Conservation (phyloP, 306 rosid species). For the Dalbergia cochinchinensis region DNA sequence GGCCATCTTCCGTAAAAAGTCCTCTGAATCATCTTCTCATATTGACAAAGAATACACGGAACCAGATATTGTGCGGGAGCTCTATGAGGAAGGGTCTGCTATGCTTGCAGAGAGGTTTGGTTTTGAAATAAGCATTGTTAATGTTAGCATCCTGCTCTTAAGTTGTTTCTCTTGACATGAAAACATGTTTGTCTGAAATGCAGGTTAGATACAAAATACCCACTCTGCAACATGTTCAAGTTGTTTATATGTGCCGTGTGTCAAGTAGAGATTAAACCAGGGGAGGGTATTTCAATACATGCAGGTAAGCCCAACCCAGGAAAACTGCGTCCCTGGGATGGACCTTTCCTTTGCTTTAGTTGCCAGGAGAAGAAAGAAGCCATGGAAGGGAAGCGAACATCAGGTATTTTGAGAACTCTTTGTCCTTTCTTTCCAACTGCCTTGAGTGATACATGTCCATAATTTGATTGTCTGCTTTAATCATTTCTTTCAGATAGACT, state of each 20-base stretch:
- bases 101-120: constrained; percentile 92
- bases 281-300: constrained; percentile 93
- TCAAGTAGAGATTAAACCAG: constrained; percentile 92
- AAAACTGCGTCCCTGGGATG: constrained; percentile 96
- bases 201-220: constrained; percentile 95
- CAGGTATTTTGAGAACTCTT: constrained; percentile 57
- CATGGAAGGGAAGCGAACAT: constrained; percentile 91
- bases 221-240: constrained; percentile 98
- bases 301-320: constrained; percentile 64
- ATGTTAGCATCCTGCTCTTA: constrained; percentile 19
- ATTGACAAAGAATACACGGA: constrained; percentile 77
- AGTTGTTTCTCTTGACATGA: constrained; percentile 43
- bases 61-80: constrained; percentile 83
- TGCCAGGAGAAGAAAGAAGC: constrained; percentile 99
- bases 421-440: constrained; percentile 36
- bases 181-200: constrained; percentile 47
- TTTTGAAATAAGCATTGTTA: constrained; percentile 28
- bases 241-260: constrained; percentile 95
- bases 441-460: constrained; percentile 25
- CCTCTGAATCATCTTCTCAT: constrained; percentile 76
- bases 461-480: constrained; percentile 30
- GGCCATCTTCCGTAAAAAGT: constrained; percentile 79
- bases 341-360: constrained; percentile 95
- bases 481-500: constrained; percentile 75
- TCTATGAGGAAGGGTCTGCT: constrained; percentile 97